Evolutionary conservation across 768 basidiomycete species (phyloP).

Genomic region (Russula brevipes): DNA sequence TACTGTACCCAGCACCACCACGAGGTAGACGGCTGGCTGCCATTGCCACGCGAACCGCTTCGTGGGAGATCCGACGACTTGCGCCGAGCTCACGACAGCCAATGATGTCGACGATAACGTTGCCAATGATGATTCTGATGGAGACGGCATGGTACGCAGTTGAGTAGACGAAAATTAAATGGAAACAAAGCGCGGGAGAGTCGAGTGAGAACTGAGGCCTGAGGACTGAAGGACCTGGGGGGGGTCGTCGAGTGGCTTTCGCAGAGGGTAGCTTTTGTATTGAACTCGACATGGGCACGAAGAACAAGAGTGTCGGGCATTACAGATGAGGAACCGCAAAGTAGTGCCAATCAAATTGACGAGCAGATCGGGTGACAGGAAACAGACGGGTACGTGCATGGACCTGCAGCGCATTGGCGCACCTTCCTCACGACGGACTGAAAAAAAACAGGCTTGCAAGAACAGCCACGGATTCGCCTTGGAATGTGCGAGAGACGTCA

Average conservation of each 20-base stretch:
- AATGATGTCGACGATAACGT: not conserved
- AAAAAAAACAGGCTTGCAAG: too few relatives aligned
- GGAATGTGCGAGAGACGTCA: too few relatives aligned
- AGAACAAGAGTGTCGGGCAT: not conserved
- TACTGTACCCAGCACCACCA: constrained; percentile 1
- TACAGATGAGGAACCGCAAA: too few relatives aligned
- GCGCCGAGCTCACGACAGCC: not conserved
- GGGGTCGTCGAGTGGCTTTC: not conserved
- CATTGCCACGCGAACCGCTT: constrained; percentile 12
- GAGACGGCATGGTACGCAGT: not conserved
- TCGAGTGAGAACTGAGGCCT: not conserved
- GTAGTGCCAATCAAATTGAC: too few relatives aligned
- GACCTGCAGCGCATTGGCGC: too few relatives aligned
- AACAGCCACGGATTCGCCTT: too few relatives aligned
- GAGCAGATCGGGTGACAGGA: too few relatives aligned
- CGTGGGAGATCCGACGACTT: not conserved
- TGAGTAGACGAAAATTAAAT: not conserved
- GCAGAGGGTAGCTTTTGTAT: not conserved
- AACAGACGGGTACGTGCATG: too few relatives aligned
- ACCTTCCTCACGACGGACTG: too few relatives aligned
- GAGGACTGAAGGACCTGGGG: not conserved
- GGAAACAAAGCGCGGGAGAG: not conserved
- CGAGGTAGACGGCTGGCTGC: constrained; percentile 11
- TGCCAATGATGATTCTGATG: not conserved
- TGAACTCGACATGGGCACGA: not conserved